A percentile compares a stretch with the other conserved stretches of the same genome.
phyloP scores from a whole-genome alignment of 768 basidiomycete genomes.

The Multifurca ochricompacta region DNA sequence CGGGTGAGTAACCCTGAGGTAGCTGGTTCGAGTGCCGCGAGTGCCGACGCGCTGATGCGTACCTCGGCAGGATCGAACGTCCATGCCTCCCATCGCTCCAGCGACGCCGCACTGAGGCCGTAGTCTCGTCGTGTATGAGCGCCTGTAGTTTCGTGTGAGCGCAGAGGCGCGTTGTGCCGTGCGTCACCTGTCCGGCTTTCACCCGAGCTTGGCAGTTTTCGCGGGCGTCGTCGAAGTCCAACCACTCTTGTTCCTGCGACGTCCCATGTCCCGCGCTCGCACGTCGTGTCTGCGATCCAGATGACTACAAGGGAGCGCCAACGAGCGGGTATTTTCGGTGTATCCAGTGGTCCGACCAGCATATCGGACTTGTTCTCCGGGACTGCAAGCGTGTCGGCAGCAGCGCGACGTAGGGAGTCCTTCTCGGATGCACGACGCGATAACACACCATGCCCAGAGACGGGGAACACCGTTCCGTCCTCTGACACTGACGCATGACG shows the following conservation, averaged over 20 bases:
- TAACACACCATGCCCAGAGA: slow-evolving; percentile 74
- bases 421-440: slow-evolving; percentile 69
- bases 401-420: slow-evolving; percentile 42
- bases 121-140: slow-evolving; percentile 17
- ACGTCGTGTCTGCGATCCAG: slow-evolving; percentile 46
- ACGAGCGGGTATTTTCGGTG: slow-evolving; percentile 27
- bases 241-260: slow-evolving; percentile 45
- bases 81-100: slow-evolving; percentile 85
- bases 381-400: slow-evolving; percentile 39
- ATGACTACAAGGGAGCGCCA: slow-evolving; percentile 55
- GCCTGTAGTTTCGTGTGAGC: slow-evolving; percentile 21
- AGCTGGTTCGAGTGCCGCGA: slow-evolving; percentile 38
- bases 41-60: slow-evolving; percentile 41
- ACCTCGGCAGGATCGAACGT: slow-evolving; percentile 52
- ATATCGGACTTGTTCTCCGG: slow-evolving; percentile 33
- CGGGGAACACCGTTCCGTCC: slow-evolving; percentile 57
- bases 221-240: slow-evolving; percentile 62
- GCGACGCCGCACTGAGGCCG: slow-evolving; percentile 53
- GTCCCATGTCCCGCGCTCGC: slow-evolving; percentile 78
- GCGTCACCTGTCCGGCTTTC: neutral
- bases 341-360: slow-evolving; percentile 18
- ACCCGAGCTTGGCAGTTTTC: slow-evolving; percentile 24
- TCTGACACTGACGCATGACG: slow-evolving; percentile 41
- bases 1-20: neutral
- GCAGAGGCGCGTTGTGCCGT: slow-evolving; percentile 22